Evolutionary conservation across 495 filamentous ascomycete species (phyloP).

Genomic region (Entonaema liquescens): DNA sequence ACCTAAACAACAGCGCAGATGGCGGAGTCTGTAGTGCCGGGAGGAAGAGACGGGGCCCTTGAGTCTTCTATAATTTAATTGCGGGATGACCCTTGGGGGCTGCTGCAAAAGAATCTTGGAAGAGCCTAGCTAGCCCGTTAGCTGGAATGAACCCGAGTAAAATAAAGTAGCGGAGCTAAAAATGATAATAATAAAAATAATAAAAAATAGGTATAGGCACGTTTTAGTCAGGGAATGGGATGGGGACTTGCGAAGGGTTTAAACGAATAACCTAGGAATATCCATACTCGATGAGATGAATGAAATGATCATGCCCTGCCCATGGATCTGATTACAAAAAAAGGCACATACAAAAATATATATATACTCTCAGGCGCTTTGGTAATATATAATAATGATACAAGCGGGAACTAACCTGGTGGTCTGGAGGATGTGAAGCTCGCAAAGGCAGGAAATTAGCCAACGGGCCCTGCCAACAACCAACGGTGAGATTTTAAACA

Average conservation of each 20-base stretch:
- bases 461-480: slow-evolving; percentile 18
- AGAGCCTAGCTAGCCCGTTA: slow-evolving; percentile 43
- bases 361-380: background rate
- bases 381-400: slow-evolving; percentile 2
- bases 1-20: slow-evolving; percentile 43
- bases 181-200: slow-evolving; percentile 14
- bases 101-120: slow-evolving; percentile 45
- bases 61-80: slow-evolving; percentile 42
- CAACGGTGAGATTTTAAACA: slow-evolving; percentile 12
- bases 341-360: slow-evolving; percentile 16
- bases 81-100: slow-evolving; percentile 46
- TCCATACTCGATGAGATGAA: slow-evolving; percentile 4
- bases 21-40: slow-evolving; percentile 43
- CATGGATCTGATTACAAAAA: slow-evolving; percentile 22
- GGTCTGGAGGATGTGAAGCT: slow-evolving; percentile 12
- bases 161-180: slow-evolving; percentile 20
- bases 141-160: slow-evolving; percentile 41
- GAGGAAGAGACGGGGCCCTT: slow-evolving; percentile 38
- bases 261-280: slow-evolving; percentile 28
- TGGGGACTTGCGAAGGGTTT: slow-evolving; percentile 15
- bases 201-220: slow-evolving; percentile 18
- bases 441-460: slow-evolving; percentile 2
- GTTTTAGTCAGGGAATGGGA: slow-evolving; percentile 26
- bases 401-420: slow-evolving; percentile 30
- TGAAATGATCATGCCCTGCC: slow-evolving; percentile 16